Evolutionary conservation across 768 basidiomycete genomes (phyloP), one percentile per base, ranked within the genome.

Genomic region (Galerina marginata): DNA sequence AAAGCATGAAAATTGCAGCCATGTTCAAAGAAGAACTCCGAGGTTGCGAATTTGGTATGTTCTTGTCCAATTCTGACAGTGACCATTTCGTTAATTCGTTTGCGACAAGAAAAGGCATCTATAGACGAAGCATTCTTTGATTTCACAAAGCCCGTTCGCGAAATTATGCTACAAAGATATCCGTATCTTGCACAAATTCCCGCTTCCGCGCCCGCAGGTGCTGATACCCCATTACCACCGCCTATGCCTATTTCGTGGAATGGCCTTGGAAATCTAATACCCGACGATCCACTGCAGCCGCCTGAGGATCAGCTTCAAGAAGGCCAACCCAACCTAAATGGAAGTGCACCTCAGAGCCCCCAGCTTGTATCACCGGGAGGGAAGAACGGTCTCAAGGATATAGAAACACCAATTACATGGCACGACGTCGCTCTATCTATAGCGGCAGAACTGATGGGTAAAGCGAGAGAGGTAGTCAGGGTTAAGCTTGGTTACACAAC

Each of bases 51-150:
- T 82, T 96, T 54, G 95, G 95, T 94, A 54, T 48, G 59, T 59
- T 48, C 4, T 40, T 57, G 38, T 44, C 33, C 20, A 38, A 5
- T 55, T 38, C 16, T 43, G 39, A 33, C 0, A 20, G 33, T 33
- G 29, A 4, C 37, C 16, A 9, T 43, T 40, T 36, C n/a, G 26
- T 51, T 46, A 23, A 63, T 50, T 38, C 38, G 47, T 54, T 36
- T 56, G 36, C 7, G 23, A 39, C 45, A 62, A 95, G 96, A 99
- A 75, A 97, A 96, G 72, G 97, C 97, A 23, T 96, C 94, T 0
- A 97, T 99, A 37, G 97, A 99, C 68, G 97, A 99, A 70, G 95
- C 94, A 0, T 99, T 96, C 73, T 86, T 99, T 58, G 96, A 99
- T 72, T 84, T 99, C 56, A 92, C 95, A 3, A 81, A 81, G 9